phyloP scores from a whole-genome alignment of 2,329 filamentous ascomycete genomes.

The Penicillium sp. region DNA sequence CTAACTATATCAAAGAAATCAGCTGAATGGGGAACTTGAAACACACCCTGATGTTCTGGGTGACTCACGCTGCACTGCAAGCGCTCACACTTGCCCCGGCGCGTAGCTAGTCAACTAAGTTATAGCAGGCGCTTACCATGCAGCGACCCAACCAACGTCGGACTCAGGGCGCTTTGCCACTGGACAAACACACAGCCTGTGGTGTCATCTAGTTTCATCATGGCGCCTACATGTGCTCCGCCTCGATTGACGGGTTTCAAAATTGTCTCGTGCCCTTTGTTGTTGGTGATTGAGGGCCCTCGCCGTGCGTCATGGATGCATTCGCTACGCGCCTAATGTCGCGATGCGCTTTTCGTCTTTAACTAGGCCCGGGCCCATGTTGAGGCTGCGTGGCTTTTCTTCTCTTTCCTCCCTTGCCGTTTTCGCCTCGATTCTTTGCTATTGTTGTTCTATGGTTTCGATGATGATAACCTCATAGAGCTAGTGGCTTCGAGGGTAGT shows the following conservation, averaged over 20 bases:
- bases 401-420: conserved; percentile 1
- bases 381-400: conserved; percentile 4
- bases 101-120: conserved; percentile 10
- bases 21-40: conserved; percentile 4
- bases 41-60: conserved; percentile 1
- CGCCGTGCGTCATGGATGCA: conserved; percentile 5
- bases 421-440: neutral
- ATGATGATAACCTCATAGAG: conserved; percentile 23
- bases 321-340: conserved; percentile 14
- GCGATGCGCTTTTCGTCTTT: conserved; percentile 13
- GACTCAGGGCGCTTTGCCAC: conserved; percentile 6
- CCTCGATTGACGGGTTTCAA: conserved; percentile 24
- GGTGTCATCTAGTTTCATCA: conserved; percentile 26
- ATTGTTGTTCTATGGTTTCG: neutral
- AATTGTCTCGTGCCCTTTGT: conserved; percentile 1
- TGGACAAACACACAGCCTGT: neutral
- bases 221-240: conserved; percentile 25
- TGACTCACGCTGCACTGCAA: conserved; percentile 10
- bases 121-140: conserved; percentile 12
- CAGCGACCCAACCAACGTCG: conserved; percentile 7
- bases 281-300: conserved; percentile 3
- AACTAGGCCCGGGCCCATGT: conserved; percentile 9
- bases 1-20: neutral
- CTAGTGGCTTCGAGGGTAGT: conserved; percentile 24
- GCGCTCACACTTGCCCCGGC: conserved; percentile 18